Evolutionary conservation across 192 early-diverging fungal genomes (phyloP), one percentile per base, ranked within the genome.

Genomic region (Dissophora ornata): DNA sequence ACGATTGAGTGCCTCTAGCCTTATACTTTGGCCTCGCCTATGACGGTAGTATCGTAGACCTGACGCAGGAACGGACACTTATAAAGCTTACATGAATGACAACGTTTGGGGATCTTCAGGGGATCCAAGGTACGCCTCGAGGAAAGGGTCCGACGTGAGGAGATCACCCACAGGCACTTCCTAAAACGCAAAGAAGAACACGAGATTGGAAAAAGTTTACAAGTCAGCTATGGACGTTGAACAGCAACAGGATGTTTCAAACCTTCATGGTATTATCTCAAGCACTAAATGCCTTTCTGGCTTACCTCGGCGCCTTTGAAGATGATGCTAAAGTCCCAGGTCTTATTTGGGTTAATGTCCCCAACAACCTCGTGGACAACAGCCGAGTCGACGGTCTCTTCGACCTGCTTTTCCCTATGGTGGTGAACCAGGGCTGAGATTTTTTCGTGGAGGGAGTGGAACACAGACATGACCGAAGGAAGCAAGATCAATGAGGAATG

Each of bases 281-380:
- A n/a, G n/a, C n/a, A n/a, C n/a, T n/a, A n/a, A n/a, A n/a, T n/a
- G n/a, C n/a, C 26, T 4, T 50, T n/a, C 0, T 46, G 9, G 0
- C 22, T 40, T 48, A 77, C 73, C 59, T 61, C 56, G 30, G 59
- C 73, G 50, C 73, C 73, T 10, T 57, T 46, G 40, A 77, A 77
- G 30, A 45, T 57, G 58, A 77, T 57, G 34, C 24, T 50, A 22
- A 33, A 77, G 47, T 67, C 65, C 73, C 73, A 77, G 53, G 62
- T 77, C 46, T 57, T 77, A 64, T 59, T 73, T 2, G 62, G 22
- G 30, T 15, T 26, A 18, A 25, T 18, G 15, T 57, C 4, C 12
- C 21, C 33, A 4, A 45, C 40, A 18, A 30, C 57, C 9, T 36
- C 21, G 21, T 40, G 22, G 38, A 19, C 47, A 16, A 36, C 11